Base-by-base conservation (phyloP, 2,329 filamentous ascomycete species). In the Alternaria angustiovoidea region DNA sequence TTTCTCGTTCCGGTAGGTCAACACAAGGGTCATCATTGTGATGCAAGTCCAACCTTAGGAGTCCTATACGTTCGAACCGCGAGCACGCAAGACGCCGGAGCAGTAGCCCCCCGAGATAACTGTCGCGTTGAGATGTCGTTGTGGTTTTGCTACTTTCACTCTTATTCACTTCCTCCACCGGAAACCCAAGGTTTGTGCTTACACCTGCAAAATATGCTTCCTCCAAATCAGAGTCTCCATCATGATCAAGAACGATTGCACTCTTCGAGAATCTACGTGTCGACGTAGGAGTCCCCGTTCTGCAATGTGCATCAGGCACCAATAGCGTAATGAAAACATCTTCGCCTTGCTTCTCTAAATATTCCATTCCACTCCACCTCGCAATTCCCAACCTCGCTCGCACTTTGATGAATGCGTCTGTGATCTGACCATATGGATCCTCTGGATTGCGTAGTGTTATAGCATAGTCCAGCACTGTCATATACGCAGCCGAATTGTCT, bases 201-300 rank as follows among this genome's bases (percentile, higher is more conserved):
- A n/a, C 7, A 7, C 6, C 7, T 38, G 34, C 18, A 43, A 26
- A 43, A 12, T 22, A 41, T 12, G 9, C 18, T 18, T 41, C 39
- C 18, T 5, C 9, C 0, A 9, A 9, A 6, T 22, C 18, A 22
- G 4, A 2, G 2, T 41, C 18, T 0, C 7, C 7, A n/a, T 38
- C 16, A 38, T 38, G 4, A 38, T n/a, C 34, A n/a, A 8, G 16
- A 5, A 7, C 5, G 7, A 38, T 7, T 6, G 5, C 14, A 38
- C 16, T 0, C 3, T 38, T 0, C 6, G 0, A 7, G 16, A n/a
- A 4, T n/a, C 16, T 38, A 18, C 18, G 18, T 2, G 16, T 47
- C 2, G 41, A 42, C 2, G 12, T 3, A 18, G 20, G 2, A 4
- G 11, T 42, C 0, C 1, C 18, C 7, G 20, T 2, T 16, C 4